Conservation (phyloP, 2,329 filamentous ascomycete genomes). For the Xylariaceae sp. region DNA sequence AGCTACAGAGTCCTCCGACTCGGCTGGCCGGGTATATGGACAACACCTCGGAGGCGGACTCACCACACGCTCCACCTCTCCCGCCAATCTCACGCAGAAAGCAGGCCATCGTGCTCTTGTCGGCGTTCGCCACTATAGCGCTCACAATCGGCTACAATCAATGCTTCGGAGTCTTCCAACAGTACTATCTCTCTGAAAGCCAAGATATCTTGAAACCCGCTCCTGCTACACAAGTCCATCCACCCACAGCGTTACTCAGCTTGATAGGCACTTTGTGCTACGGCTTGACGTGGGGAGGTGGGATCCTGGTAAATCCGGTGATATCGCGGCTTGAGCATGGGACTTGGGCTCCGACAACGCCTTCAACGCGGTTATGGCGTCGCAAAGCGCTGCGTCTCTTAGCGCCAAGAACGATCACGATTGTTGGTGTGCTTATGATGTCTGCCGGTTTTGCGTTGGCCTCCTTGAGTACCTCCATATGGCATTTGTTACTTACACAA, state of each 20-base stretch:
- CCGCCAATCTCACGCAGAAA: slow-evolving; percentile 38
- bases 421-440: slow-evolving; percentile 41
- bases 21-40: too few relatives aligned
- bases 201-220: slow-evolving; percentile 38
- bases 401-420: slow-evolving; percentile 37
- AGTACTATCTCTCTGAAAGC: slow-evolving; percentile 43
- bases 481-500: slow-evolving; percentile 44
- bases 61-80: slow-evolving; percentile 18
- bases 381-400: slow-evolving; percentile 25
- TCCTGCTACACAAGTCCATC: slow-evolving; percentile 29
- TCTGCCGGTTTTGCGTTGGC: slow-evolving; percentile 43
- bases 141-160: slow-evolving; percentile 51
- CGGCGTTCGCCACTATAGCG: slow-evolving; percentile 43
- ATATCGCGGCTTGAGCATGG: slow-evolving; percentile 41
- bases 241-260: slow-evolving; percentile 42
- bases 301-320: slow-evolving; percentile 46
- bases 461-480: slow-evolving; percentile 33
- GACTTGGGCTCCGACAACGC: slow-evolving; percentile 21
- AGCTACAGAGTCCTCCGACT: too few relatives aligned
- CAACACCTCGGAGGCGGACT: too few relatives aligned
- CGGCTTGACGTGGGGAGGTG: slow-evolving; percentile 49
- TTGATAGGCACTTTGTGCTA: slow-evolving; percentile 49
- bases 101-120: slow-evolving; percentile 42
- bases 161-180: slow-evolving; percentile 48
- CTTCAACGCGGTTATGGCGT: slow-evolving; percentile 21